Evolutionary conservation across 768 basidiomycete species (phyloP).

Genomic region (Phylloporus arenicola): DNA sequence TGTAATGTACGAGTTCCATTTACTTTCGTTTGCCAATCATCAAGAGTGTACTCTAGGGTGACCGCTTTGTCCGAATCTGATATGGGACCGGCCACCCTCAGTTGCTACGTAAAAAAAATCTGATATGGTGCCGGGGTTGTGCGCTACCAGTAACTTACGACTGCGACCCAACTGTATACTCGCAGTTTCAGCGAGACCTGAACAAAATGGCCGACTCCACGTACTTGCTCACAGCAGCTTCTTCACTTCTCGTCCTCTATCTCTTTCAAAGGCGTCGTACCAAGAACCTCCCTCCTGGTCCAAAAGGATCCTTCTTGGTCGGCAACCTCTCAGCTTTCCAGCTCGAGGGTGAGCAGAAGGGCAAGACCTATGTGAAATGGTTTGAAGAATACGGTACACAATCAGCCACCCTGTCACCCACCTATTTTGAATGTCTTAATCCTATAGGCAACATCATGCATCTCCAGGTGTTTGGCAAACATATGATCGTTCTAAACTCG

Average conservation of each 20-base stretch:
- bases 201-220: not conserved
- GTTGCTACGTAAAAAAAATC: no score
- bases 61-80: no score
- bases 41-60: no score
- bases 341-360: not conserved
- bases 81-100: no score
- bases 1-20: no score
- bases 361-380: not conserved
- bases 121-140: no score
- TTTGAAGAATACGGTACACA: not conserved
- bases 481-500: slow-evolving; percentile 33
- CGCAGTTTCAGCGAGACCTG: no score
- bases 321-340: not conserved
- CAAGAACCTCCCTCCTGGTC: not conserved
- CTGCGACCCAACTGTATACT: no score
- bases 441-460: not conserved
- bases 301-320: not conserved
- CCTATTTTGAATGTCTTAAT: not conserved
- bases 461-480: not conserved
- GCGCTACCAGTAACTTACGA: no score
- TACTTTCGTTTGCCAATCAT: no score
- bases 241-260: not conserved
- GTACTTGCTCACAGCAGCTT: not conserved
- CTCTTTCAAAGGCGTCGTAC: not conserved
- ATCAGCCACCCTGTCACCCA: not conserved